A percentile compares a stretch with the other conserved stretches of the same genome.
Evolutionary conservation across 805 yeast species (phyloP).

Genomic region (Starmera amethionina): DNA sequence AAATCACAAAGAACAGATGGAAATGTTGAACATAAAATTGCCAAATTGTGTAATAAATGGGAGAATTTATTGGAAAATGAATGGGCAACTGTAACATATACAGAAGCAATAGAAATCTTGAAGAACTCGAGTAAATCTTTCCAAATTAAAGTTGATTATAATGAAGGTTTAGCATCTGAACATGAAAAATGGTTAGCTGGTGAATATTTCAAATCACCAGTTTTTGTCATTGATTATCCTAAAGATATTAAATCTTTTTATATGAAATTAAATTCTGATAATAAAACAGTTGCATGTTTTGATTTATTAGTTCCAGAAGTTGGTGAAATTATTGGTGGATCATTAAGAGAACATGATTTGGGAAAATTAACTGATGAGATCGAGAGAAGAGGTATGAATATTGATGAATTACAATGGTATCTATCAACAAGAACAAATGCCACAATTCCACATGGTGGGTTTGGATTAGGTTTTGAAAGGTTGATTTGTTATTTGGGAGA

Average conservation of each 20-base stretch:
- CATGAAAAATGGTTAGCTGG: slow-evolving; percentile 91
- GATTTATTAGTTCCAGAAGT: slow-evolving; percentile 84
- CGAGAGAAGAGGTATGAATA: slow-evolving; percentile 42
- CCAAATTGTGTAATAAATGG: slow-evolving; percentile 43
- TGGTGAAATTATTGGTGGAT: slow-evolving; percentile 94
- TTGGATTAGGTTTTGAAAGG: slow-evolving; percentile 92
- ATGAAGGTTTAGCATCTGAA: slow-evolving; percentile 66
- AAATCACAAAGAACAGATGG: slow-evolving; percentile 28
- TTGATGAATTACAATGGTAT: slow-evolving; percentile 65
- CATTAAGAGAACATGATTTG: slow-evolving; percentile 71
- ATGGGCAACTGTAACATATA: slow-evolving; percentile 71
- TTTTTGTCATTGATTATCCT: slow-evolving; percentile 89
- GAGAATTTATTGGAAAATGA: slow-evolving; percentile 28
- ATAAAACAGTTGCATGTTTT: slow-evolving; percentile 74
- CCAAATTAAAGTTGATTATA: slow-evolving; percentile 47
- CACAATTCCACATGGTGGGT: slow-evolving; percentile 91
- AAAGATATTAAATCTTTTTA: slow-evolving; percentile 74
- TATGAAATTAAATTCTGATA: slow-evolving; percentile 52
- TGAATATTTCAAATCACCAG: slow-evolving; percentile 55
- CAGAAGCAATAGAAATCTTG: slow-evolving; percentile 58
- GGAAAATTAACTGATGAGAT: slow-evolving; percentile 40
- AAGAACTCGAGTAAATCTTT: slow-evolving; percentile 23
- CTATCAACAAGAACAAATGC: slow-evolving; percentile 65
- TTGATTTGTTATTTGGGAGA: slow-evolving; percentile 64
- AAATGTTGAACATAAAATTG: slow-evolving; percentile 24